Conservation (phyloP, 257 asterid species). For the Cruciata laevipes region DNA sequence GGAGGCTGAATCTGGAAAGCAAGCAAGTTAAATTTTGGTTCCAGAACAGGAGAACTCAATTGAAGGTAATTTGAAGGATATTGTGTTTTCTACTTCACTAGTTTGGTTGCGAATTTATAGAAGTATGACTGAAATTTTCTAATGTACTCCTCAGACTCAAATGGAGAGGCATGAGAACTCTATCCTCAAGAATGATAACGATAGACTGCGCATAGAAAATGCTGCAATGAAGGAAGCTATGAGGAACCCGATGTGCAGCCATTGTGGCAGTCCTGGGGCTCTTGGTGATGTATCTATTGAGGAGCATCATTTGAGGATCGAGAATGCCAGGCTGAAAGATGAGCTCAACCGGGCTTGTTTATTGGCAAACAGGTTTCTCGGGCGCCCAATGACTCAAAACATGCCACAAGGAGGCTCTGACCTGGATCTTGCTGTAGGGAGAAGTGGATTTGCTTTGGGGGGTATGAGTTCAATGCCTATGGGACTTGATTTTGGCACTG, state of each 20-base stretch:
- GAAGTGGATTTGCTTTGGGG: constrained; percentile 32
- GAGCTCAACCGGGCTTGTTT: constrained; percentile 46
- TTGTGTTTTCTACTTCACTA: neutral
- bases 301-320: constrained; percentile 64
- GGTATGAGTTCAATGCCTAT: constrained; percentile 41
- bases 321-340: constrained; percentile 64
- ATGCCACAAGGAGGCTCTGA: constrained; percentile 31
- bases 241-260: constrained; percentile 58
- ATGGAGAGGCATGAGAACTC: constrained; percentile 72
- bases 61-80: constrained; percentile 51
- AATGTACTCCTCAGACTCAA: constrained; percentile 44
- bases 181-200: constrained; percentile 65
- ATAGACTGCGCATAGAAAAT: constrained; percentile 73
- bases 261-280: constrained; percentile 62
- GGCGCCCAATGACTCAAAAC: constrained; percentile 27
- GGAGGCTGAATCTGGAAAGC: constrained; percentile 51
- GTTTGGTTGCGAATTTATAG: neutral
- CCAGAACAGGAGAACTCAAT: constrained; percentile 84
- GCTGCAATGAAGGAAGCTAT: constrained; percentile 58
- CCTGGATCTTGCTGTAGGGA: constrained; percentile 52
- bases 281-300: constrained; percentile 48
- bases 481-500: constrained; percentile 46
- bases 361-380: constrained; percentile 49
- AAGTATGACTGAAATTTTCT: neutral
- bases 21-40: constrained; percentile 90